Base-by-base conservation (phyloP, 2,329 filamentous ascomycete genomes). In the Aureobasidium sp. region DNA sequence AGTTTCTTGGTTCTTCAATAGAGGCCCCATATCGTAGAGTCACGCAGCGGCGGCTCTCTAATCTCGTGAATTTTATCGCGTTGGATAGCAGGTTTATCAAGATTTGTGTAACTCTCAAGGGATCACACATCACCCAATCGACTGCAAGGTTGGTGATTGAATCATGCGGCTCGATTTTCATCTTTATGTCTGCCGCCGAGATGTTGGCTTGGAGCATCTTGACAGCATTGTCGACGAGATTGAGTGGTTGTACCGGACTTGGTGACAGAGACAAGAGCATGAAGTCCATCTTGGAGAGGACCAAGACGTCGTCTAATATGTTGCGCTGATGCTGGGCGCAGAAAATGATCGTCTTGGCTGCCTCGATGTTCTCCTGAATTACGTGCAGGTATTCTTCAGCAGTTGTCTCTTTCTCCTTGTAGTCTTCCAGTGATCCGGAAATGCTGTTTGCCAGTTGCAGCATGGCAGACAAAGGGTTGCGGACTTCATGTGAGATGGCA, bases 231-330 rank as follows among this genome's bases (percentile, higher is more conserved):
- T 64, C 63, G 17, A 75, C 64, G 1, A 77, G 65, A 37, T 70
- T 70, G 1, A 68, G 33, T 67, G 69, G 13, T 64, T 65, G 25
- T 74, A 64, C 2, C 77, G 65, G 0, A 50, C 72, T 72, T 0
- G 77, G 75, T 2, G 73, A 74, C 21, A 78, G 74, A 4, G 71
- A 67, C 10, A 71, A 59, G 45, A 70, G 63, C 21, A 67, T 63
- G 1, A 67, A 67, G 31, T 71, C 69, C 17, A 71, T 63, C 23
- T 68, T 77, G 0, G 71, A 74, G 19, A 78, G 65, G 2, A 75
- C 78, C 29, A 79, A 65, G 0, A 79, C 73, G 60, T 78, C 77
- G 61, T 79, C 76, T 2, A 78, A 75, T 40, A 79, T 78, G 3
- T 74, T 68, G 10, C 45, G 35, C 29, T 46, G 40, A 21, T 60